Conservation (phyloP, 345 rosid genomes). For the Salix arbutifolia region DNA sequence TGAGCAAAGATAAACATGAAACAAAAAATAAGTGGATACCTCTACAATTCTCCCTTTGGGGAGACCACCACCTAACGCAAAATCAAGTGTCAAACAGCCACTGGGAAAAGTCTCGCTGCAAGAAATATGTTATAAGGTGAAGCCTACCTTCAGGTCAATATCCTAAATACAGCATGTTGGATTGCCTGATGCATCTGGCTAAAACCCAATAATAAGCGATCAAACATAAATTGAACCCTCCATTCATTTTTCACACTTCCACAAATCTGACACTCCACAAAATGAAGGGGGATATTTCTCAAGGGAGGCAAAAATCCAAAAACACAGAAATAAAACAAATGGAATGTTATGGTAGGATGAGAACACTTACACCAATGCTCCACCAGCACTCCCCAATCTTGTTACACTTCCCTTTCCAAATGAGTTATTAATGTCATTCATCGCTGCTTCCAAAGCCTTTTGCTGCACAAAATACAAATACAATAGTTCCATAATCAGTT, state of each 20-base stretch:
- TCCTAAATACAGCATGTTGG: neutral
- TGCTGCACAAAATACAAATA: constrained; percentile 42
- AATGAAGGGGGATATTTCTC: neutral
- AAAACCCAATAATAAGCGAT: neutral
- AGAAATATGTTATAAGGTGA: constrained; percentile 15
- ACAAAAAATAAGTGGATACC: constrained; percentile 34
- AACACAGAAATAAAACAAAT: neutral
- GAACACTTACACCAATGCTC: constrained; percentile 76
- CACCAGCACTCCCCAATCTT: constrained; percentile 92
- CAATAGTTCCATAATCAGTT: neutral
- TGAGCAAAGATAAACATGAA: constrained; percentile 1
- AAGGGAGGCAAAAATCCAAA: neutral
- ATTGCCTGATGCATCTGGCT: neutral
- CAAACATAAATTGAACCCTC: neutral
- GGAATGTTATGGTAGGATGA: neutral
- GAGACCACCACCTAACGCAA: constrained; percentile 94
- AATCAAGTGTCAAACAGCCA: constrained; percentile 86
- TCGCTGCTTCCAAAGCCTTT: constrained; percentile 92
- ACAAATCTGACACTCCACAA: neutral
- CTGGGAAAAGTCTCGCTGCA: constrained; percentile 90
- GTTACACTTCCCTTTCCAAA: constrained; percentile 97
- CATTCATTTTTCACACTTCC: neutral
- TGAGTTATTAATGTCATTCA: constrained; percentile 82
- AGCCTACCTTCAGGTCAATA: neutral
- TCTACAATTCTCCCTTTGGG: constrained; percentile 95